Evolutionary conservation across 352 stramenopile species (phyloP).

Genomic region (Phytophthora capsici): DNA sequence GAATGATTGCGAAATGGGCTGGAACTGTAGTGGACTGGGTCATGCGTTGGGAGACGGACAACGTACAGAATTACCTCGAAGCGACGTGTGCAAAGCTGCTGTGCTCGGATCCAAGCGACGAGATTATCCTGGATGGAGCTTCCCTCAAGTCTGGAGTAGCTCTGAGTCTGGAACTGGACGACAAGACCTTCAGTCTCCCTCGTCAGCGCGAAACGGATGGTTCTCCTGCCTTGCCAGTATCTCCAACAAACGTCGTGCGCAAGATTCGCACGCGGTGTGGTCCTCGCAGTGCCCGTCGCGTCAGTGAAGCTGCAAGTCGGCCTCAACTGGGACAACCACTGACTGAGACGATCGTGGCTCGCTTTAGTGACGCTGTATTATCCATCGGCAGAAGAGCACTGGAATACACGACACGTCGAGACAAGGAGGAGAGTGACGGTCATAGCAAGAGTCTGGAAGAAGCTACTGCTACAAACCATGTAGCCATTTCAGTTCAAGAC

Average conservation of each 20-base stretch:
- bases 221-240: constrained; percentile 9
- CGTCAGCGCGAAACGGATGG: constrained; percentile 32
- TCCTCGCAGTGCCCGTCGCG: constrained; percentile 33
- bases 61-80: constrained; percentile 73
- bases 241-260: constrained; percentile 10
- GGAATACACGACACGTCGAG: constrained; percentile 46
- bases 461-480: constrained; percentile 23
- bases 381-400: constrained; percentile 71
- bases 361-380: constrained; percentile 71
- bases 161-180: constrained; percentile 65
- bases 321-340: constrained; percentile 61
- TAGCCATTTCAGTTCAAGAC: constrained; percentile 36
- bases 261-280: constrained; percentile 19
- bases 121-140: constrained; percentile 84
- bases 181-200: constrained; percentile 46
- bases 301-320: constrained; percentile 64
- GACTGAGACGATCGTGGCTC: constrained; percentile 62
- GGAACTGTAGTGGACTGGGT: constrained; percentile 64
- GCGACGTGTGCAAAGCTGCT: constrained; percentile 81
- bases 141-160: constrained; percentile 87
- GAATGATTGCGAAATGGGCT: constrained; percentile 80
- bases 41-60: constrained; percentile 86
- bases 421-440: constrained; percentile 18
- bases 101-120: constrained; percentile 82
- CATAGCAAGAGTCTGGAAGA: constrained; percentile 13